A percentile compares a stretch with the other conserved stretches of the same genome.
These are phyloP conservation scores for Kuraishia hungarica DNA, from an alignment of 805 yeast species.

Conservation along the genomic window DNA sequence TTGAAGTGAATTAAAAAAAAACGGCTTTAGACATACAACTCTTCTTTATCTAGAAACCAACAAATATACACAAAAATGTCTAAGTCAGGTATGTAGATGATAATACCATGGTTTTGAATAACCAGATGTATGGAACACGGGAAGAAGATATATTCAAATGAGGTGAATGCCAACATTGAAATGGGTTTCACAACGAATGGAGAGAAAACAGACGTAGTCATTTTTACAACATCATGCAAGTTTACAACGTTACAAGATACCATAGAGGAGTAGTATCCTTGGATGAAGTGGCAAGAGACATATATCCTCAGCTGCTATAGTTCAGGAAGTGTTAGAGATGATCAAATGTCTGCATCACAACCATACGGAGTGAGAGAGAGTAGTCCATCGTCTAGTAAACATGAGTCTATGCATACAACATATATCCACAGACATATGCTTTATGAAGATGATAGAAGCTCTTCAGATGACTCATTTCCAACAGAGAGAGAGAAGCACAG, in stretches of 20 bases:
- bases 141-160: neutral
- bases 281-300: too few relatives aligned
- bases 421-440: too few relatives aligned
- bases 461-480: too few relatives aligned
- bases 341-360: too few relatives aligned
- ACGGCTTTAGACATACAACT: neutral
- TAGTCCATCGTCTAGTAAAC: too few relatives aligned
- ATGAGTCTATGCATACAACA: too few relatives aligned
- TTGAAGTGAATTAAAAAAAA: neutral
- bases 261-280: too few relatives aligned
- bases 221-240: neutral
- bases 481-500: too few relatives aligned
- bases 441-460: too few relatives aligned
- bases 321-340: too few relatives aligned
- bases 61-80: slow-evolving; percentile 37
- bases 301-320: too few relatives aligned
- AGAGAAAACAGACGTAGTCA: neutral
- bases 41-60: neutral
- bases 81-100: slow-evolving; percentile 50
- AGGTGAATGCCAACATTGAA: neutral
- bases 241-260: neutral
- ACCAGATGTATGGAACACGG: neutral
- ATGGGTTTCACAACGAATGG: neutral
- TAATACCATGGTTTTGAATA: neutral
- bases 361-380: too few relatives aligned